Conservation (phyloP, 306 rosid species). For the Medicago ruthenica region DNA sequence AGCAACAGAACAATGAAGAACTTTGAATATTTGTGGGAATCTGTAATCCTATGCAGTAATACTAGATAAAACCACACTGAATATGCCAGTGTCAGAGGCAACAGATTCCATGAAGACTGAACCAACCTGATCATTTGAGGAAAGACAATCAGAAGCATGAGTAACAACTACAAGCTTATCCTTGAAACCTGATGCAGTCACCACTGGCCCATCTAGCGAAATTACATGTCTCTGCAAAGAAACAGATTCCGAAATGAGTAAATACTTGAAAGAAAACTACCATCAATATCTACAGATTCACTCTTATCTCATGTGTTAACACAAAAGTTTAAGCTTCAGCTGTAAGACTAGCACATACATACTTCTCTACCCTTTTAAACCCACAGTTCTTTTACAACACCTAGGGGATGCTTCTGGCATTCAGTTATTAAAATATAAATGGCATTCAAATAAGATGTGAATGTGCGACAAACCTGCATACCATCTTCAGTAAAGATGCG, state of each 20-base stretch:
- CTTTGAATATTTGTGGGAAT: not conserved
- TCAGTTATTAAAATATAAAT: slow-evolving; percentile 12
- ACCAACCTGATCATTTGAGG: slow-evolving; percentile 84
- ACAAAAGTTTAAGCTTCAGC: not conserved
- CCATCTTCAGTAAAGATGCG: slow-evolving; percentile 92
- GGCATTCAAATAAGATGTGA: slow-evolving; percentile 3
- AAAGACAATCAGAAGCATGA: slow-evolving; percentile 72
- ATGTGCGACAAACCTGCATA: slow-evolving; percentile 76
- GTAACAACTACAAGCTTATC: slow-evolving; percentile 86
- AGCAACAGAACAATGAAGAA: not conserved
- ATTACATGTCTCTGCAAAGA: slow-evolving; percentile 75
- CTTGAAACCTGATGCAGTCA: slow-evolving; percentile 90
- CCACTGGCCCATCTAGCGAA: slow-evolving; percentile 86
- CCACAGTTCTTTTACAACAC: not conserved
- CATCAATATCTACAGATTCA: slow-evolving; percentile 4
- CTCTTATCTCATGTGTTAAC: slow-evolving; percentile 17
- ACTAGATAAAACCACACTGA: slow-evolving; percentile 10
- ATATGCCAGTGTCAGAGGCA: slow-evolving; percentile 21
- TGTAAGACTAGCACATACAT: not conserved
- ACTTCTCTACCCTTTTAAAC: slow-evolving; percentile 32
- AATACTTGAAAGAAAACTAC: slow-evolving; percentile 9
- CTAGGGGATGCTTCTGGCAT: not conserved
- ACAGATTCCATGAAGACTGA: slow-evolving; percentile 20
- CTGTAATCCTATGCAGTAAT: not conserved
- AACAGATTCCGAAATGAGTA: slow-evolving; percentile 42